Base-by-base conservation (phyloP, 2,329 filamentous ascomycete genomes). In the Fusarium lateritium region DNA sequence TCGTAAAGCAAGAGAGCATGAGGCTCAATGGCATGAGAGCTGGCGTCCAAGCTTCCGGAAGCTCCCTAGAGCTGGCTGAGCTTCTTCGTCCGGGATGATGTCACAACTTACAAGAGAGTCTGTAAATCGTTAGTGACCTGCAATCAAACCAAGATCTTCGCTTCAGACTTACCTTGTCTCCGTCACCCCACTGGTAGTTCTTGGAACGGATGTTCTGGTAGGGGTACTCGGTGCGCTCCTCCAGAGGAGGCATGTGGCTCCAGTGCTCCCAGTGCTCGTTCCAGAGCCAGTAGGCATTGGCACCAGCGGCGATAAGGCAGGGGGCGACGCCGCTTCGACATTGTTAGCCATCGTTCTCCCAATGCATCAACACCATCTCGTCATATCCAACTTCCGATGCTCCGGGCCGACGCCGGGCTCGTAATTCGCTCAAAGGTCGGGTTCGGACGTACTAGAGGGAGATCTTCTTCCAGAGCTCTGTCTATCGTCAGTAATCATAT, bases 121-220 rank as follows among this genome's bases (percentile, higher is more conserved):
- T 90, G 68, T 7, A 45, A 22, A 42, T 22, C 64, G 72, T 80
- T 70, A 80, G 77, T 56, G 62, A 56, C 17, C 11, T n/a, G 17
- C 31, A 46, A 62, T 40, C 34, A 15, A 43, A 17, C 51, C 50
- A 38, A 15, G 22, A 17, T 10, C 43, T 13, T 21, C 15, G 34
- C 36, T 36, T 11, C 15, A 31, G 34, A 63, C 80, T 79, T 58
- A 94, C 92, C 92, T 98, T 96, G 85, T 99, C 96, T 79, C 96
- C 96, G 79, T 98, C 87, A 73, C 95, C 94, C 92, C 92, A 99
- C 78, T 89, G 90, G 87, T 84, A 99, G 89, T 97, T 98, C 91
- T 96, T 98, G 81, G 89, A 88, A 80, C 96, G 92, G 82, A 99
- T 92, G 88, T 99, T 99, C 89, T 97, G 93, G 90, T 97, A 99